Evolutionary conservation across 176 grass and related monocot species (phyloP), one percentile per base, ranked within the genome.

Genomic region (Triticum monococcum): DNA sequence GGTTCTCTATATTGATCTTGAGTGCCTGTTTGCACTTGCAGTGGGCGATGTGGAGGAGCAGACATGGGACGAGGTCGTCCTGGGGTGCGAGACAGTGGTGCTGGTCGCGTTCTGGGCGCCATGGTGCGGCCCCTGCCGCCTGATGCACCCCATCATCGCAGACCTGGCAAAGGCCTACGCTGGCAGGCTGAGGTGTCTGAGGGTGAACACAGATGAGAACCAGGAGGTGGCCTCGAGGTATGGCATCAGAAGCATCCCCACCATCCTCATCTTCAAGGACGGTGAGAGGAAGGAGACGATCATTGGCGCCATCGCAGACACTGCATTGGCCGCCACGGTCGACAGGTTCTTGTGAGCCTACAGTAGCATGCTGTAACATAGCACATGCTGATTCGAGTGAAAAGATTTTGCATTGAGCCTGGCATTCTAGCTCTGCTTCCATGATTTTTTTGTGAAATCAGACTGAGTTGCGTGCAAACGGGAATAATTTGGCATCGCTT

Each of bases 21-120:
- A 6, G 25, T 14, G 52, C 3, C 17, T 52, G 26, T 35, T 52
- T 33, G 18, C 50, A 12, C 74, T 74, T 87, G 62, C 79, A 92
- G 91, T 89, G 80, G 84, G 77, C 9, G 87, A 89, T 30, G 91
- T 92, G 61, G 28, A 60, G 50, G 77, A 80, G 48, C 61, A 84
- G 16, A 87, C 87, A n/a, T 89, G 87, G 87, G 72, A 89, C 20
- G 78, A 83, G 3, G 67, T 68, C 2, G 87, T 89, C 72, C 81
- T 92, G 48, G 5, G 74, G 17, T 92, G 56, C 22, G 61, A 92
- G 7, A 25, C 43, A 2, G 57, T 86, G 7, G 90, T 90, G 25
- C 81, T 95, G 38, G 93, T 90, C 1, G 88, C 90, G 54, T 95
- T 95, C 62, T 95, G 90, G 93, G 90, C 88, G 16, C 90, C 93